Evolutionary conservation across 192 early-diverging fungal genomes (phyloP).

Genomic region (Backusella sp.): DNA sequence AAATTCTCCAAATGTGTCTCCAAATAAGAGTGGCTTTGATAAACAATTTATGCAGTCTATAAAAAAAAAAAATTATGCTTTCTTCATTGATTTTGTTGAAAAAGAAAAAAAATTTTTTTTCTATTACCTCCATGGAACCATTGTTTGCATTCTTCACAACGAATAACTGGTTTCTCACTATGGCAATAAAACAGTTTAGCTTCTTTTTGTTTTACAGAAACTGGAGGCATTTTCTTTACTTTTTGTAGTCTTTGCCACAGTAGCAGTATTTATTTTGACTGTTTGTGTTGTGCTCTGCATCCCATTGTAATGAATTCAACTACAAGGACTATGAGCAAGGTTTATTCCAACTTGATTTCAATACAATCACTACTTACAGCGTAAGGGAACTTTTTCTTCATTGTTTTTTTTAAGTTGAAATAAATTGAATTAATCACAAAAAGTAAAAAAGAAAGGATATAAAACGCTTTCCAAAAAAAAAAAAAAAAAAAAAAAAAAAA

Average conservation of each 20-base stretch:
- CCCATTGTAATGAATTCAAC: slow-evolving; percentile 42
- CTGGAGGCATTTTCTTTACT: slow-evolving; percentile 27
- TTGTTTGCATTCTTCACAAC: slow-evolving; percentile 64
- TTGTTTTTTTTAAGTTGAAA: background rate
- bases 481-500: too few relatives aligned
- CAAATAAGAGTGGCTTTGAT: slow-evolving; percentile 57
- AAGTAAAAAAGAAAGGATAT: background rate
- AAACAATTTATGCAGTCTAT: slow-evolving; percentile 64
- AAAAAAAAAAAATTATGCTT: background rate
- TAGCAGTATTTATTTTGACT: slow-evolving; percentile 77
- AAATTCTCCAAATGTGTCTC: slow-evolving; percentile 77
- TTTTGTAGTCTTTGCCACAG: slow-evolving; percentile 64
- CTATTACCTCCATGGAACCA: slow-evolving; percentile 73
- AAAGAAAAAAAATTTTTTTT: background rate
- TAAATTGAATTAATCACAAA: background rate
- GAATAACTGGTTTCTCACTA: slow-evolving; percentile 66
- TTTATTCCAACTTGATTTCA: too few relatives aligned
- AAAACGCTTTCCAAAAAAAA: background rate
- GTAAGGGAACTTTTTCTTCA: slow-evolving; percentile 14
- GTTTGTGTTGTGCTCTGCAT: slow-evolving; percentile 53
- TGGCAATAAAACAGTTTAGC: background rate
- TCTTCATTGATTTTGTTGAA: background rate
- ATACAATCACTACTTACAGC: background rate
- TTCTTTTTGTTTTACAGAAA: background rate
- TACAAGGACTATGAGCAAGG: background rate